Evolutionary conservation across 148 eudicot species (phyloP), one percentile per base, ranked within the genome.

Genomic region (Cornus controversa): DNA sequence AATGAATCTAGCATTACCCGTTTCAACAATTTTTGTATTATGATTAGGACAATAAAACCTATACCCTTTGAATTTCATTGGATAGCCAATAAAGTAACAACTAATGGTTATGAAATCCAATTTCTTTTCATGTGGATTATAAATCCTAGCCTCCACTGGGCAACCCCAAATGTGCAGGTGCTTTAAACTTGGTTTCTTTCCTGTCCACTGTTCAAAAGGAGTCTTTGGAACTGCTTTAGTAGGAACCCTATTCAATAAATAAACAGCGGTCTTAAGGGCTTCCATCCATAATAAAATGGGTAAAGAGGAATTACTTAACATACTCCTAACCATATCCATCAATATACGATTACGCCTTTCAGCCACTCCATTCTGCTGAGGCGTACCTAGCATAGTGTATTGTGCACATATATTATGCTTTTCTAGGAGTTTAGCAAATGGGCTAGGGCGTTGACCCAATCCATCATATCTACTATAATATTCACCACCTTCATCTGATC

Each of bases 91-190:
- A 22, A 69, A 31, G 24, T 29, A 69, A 0, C 72, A 3, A 36
- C 54, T 9, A 40, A 18, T 37, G 4, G 50, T 69, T 36, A 0
- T 69, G 4, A 20, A 36, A 69, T 69, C 72, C 50, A 69, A 29
- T 36, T 69, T 69, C 3, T 36, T 31, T 23, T 69, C 72, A 29
- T 36, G 53, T 45, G 73, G 58, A 70, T 70, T 36, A 25, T 70
- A 70, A 40, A 70, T 24, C 27, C 73, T 40, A 16, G 27, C 58
- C 14, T 70, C 28, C 16, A 26, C 14, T 22, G 28, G 73, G 58
- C 26, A 70, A 40, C 73, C 57, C 73, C 73, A 70, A 42, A 70
- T 20, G 40, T 70, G 73, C 8, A 70, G 16, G 25, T 70, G 58
- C 2, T 27, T 36, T 42, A 70, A 70, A 70, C 54, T 42, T 4